Conservation (phyloP, 345 rosid genomes). For the Brassica cretica region DNA sequence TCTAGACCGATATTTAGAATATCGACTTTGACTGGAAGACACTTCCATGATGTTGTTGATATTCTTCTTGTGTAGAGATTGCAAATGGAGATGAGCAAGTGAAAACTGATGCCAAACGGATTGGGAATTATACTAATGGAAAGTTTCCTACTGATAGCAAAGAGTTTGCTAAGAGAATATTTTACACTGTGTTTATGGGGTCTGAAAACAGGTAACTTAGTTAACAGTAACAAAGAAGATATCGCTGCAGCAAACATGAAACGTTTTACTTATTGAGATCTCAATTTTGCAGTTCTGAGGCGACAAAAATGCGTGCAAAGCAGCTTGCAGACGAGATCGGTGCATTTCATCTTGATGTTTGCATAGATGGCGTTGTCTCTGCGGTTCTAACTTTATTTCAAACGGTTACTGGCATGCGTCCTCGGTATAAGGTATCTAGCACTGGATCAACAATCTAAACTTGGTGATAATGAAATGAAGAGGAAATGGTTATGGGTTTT, state of each 20-base stretch:
- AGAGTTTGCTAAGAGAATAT: conserved; percentile 90
- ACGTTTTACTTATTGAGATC: neutral
- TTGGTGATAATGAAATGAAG: neutral
- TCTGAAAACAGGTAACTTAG: conserved; percentile 82
- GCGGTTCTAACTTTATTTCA: conserved; percentile 73
- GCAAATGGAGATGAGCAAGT: conserved; percentile 89
- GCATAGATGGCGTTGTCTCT: conserved; percentile 80
- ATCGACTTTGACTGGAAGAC: neutral
- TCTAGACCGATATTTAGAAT: too few species aligned
- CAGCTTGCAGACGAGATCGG: conserved; percentile 85
- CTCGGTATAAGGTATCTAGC: conserved; percentile 60
- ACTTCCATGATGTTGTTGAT: conserved; percentile 2
- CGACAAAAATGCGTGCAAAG: conserved; percentile 74
- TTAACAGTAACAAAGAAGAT: neutral
- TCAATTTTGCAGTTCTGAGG: conserved; percentile 60
- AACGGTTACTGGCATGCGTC: conserved; percentile 81
- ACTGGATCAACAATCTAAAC: neutral
- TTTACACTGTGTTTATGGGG: conserved; percentile 93
- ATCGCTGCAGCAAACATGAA: neutral
- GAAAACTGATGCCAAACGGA: conserved; percentile 83
- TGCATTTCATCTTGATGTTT: conserved; percentile 89
- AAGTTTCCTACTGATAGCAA: conserved; percentile 81
- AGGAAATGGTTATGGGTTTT: conserved; percentile 16
- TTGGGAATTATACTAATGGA: conserved; percentile 70
- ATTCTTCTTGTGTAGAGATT: conserved; percentile 56